Evolutionary conservation across 2,329 filamentous ascomycete genomes (phyloP), one percentile per base, ranked within the genome.

Genomic region (Leptosphaerulina australis): DNA sequence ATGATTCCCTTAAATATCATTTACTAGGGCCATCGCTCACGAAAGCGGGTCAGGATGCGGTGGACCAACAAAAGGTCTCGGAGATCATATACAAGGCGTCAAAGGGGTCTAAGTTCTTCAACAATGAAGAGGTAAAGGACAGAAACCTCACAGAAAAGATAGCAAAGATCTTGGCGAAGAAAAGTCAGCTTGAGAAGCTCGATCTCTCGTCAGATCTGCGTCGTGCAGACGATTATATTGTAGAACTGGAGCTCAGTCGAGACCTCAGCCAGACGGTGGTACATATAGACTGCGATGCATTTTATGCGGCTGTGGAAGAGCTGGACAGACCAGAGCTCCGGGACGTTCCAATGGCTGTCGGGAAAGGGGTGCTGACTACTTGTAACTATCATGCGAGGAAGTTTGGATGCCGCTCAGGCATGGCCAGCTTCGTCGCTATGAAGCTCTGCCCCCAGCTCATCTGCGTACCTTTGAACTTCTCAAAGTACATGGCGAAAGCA

Each of bases 51-150:
- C 92, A 97, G 70, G 91, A 96, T 66, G 81, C 84, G 12, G 93
- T 97, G n/a, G 91, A 99, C 65, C 94, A 97, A 75, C 82, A 83
- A 57, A 96, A 94, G 77, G 91, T 99, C 39, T 95, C 92, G 2
- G 92, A 97, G 63, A 87, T 97, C 61, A 99, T 99, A 53, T 97
- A 97, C 76, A 91, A 96, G 71, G 91, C 92, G 9, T 97, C 91
- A 12, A 97, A 95, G 70, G 94, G 94, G 37, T 96, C 91, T 60
- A 97, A 96, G 71, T 99, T 88, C 77, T 99, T 97, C 81, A 90
- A 88, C 61, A 90, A 92, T 52, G 94, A 99, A 72, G 88, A 96
- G 69, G 81, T 77, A 48, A 88, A 87, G 63, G 93, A 97, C 76
- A 87, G 88, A 64, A 81, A 83, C 34, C 82, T 97, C 15, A 97